A percentile compares a stretch with the other conserved stretches of the same genome.
These are phyloP conservation scores for Aspergillus sclerotiicarbonarius DNA, from an alignment of 495 filamentous ascomycete species.

Conservation along the genomic window DNA sequence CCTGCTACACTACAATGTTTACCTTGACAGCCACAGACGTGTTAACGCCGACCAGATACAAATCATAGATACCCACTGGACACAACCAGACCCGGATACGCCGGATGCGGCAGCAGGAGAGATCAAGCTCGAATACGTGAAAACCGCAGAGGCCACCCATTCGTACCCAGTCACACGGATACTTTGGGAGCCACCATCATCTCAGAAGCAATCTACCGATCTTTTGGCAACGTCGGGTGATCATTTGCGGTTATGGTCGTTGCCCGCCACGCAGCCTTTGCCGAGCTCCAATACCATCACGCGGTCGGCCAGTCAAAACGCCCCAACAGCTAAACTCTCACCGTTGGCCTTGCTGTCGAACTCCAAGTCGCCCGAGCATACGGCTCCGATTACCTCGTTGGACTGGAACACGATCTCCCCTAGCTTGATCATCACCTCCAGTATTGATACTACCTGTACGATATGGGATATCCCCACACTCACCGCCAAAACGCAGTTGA, in stretches of 20 bases:
- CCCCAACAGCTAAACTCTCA: conserved; percentile 79
- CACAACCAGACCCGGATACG: conserved; percentile 64
- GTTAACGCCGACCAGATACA: conserved; percentile 67
- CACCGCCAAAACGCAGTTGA: conserved; percentile 96
- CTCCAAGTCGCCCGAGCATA: conserved; percentile 97
- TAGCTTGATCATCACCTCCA: conserved; percentile 95
- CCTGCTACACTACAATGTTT: background rate
- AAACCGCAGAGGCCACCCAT: conserved; percentile 95
- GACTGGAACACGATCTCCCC: conserved; percentile 98
- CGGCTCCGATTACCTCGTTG: conserved; percentile 89
- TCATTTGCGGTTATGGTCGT: conserved; percentile 92
- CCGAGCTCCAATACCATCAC: conserved; percentile 71
- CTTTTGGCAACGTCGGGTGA: conserved; percentile 95
- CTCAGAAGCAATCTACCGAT: conserved; percentile 94
- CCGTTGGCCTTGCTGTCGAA: conserved; percentile 93
- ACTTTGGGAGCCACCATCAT: conserved; percentile 96
- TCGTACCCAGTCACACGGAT: conserved; percentile 96
- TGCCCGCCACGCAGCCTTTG: conserved; percentile 57
- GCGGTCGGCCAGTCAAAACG: conserved; percentile 59
- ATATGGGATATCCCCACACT: conserved; percentile 99
- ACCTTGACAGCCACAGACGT: background rate
- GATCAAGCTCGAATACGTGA: conserved; percentile 83
- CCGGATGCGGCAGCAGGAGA: conserved; percentile 63
- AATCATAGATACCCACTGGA: conserved; percentile 86
- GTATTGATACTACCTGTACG: conserved; percentile 99